Evolutionary conservation across 2,329 filamentous ascomycete species (phyloP).

Genomic region (Colletotrichum sp.): DNA sequence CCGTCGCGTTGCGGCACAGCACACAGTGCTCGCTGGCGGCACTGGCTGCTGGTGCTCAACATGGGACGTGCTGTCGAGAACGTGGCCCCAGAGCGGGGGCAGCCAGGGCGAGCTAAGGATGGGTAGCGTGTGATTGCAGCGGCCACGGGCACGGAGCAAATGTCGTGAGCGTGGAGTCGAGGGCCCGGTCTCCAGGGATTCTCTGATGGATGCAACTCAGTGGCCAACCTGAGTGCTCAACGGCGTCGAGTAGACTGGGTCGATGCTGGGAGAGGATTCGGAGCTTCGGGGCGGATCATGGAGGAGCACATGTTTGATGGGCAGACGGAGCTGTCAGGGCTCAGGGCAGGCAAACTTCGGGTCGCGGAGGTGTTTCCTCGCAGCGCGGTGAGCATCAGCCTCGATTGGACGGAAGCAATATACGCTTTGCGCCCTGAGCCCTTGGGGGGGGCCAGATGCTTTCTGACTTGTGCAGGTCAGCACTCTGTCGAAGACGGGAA

Average conservation of each 20-base stretch:
- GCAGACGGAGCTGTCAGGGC: background rate
- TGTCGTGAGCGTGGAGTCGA: slow-evolving; percentile 18
- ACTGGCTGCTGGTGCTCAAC: slow-evolving; percentile 1
- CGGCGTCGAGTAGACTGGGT: background rate
- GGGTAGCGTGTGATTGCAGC: slow-evolving; percentile 19
- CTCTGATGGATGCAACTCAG: slow-evolving; percentile 16
- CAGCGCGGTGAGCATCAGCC: background rate
- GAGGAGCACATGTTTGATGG: slow-evolving; percentile 12
- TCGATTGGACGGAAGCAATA: background rate
- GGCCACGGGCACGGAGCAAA: slow-evolving; percentile 10
- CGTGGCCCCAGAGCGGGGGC: slow-evolving; percentile 18
- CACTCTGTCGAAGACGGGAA: background rate
- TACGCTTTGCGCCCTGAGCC: background rate
- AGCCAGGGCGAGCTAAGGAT: slow-evolving; percentile 6
- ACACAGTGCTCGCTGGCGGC: slow-evolving; percentile 7
- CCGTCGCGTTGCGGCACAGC: slow-evolving; percentile 17
- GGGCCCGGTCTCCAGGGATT: slow-evolving; percentile 1
- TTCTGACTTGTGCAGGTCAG: background rate
- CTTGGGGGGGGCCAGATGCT: background rate
- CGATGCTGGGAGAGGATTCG: slow-evolving; percentile 4
- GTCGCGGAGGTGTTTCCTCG: background rate
- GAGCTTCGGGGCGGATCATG: slow-evolving; percentile 10
- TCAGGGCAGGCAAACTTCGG: slow-evolving; percentile 5
- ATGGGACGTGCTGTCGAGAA: slow-evolving; percentile 21
- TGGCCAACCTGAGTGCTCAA: background rate